These are phyloP conservation scores for Toxoplasma gondii DNA, from an alignment of 169 alveolate species.

Conservation along the genomic window DNA sequence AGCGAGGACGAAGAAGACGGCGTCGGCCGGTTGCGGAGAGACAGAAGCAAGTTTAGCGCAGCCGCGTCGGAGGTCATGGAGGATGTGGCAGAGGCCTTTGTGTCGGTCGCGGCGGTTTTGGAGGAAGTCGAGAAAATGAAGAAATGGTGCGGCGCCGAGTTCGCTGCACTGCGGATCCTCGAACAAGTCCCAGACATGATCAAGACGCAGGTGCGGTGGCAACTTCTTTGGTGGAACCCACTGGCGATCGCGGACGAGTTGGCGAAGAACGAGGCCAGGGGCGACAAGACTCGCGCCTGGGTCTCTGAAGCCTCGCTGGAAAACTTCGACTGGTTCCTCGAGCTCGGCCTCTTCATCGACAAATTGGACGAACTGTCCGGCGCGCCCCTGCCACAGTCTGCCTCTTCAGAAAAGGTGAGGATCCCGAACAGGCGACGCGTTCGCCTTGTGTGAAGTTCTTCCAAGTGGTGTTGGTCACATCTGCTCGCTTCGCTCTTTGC, in stretches of 20 bases:
- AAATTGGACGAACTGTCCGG: neutral
- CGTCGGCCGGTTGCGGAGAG: neutral
- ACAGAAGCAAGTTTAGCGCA: neutral
- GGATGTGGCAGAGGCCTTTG: neutral
- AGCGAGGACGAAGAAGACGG: constrained; percentile 29
- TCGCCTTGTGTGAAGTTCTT: no score
- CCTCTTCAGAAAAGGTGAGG: neutral
- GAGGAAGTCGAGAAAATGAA: neutral
- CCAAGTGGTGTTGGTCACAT: no score
- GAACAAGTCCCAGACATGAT: constrained; percentile 13
- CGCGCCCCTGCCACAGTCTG: neutral
- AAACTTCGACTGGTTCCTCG: neutral
- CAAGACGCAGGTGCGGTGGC: constrained; percentile 4
- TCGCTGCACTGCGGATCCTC: neutral
- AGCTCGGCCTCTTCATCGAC: neutral
- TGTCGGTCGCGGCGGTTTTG: neutral
- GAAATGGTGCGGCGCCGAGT: neutral
- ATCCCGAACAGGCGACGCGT: no score
- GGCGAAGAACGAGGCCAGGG: neutral
- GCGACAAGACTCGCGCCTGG: neutral
- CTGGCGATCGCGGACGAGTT: neutral
- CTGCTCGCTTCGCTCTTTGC: no score
- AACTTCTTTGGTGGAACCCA: constrained; percentile 22
- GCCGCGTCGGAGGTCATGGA: neutral
- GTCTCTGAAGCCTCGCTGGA: neutral